Evolutionary conservation across 306 rosid genomes (phyloP), one percentile per base, ranked within the genome.

Genomic region (Citrullus colocynthis): DNA sequence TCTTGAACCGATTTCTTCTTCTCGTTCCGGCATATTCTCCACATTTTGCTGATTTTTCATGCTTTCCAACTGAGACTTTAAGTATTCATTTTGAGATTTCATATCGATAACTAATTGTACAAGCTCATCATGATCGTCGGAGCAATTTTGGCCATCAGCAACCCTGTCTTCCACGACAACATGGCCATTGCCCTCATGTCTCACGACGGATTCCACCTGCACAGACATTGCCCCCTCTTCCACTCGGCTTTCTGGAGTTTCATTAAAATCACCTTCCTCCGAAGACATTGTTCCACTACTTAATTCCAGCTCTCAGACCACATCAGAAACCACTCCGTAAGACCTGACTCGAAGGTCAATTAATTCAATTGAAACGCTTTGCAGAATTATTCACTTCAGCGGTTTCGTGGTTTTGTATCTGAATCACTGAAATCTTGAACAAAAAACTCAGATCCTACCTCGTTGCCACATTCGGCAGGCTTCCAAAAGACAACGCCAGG

Each of bases 51-150:
- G 80, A 82, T 74, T 74, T 66, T 76, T 78, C 60, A 87, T 73
- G 71, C 84, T 91, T 81, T 87, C 90, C 79, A 92, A 82, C 82
- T 91, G 98, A 58, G 97, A 91, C 90, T 85, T 96, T 51, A 96
- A 83, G 79, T 83, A 88, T 15, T 96, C 99, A 78, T 96, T 96
- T 88, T 96, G 93, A 81, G 85, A 84, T 51, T 78, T 85, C 52
- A 92, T 84, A 24, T 91, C 99, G 56, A 86, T 85, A 34, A 88
- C 91, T 88, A 88, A 82, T 83, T 89, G 86, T 4, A 89, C 81
- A 77, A 92, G 91, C 81, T 83, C 80, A 81, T 96, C 97, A 2
- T 91, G 85, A 79, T 80, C 69, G 74, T 86, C 91, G 70, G 78
- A 62, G 62, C 63, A 44, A n/a, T 76, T 79, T 56, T 77, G 54